phyloP scores from a whole-genome alignment of 257 asterid genomes.

The Plantago elongata region DNA sequence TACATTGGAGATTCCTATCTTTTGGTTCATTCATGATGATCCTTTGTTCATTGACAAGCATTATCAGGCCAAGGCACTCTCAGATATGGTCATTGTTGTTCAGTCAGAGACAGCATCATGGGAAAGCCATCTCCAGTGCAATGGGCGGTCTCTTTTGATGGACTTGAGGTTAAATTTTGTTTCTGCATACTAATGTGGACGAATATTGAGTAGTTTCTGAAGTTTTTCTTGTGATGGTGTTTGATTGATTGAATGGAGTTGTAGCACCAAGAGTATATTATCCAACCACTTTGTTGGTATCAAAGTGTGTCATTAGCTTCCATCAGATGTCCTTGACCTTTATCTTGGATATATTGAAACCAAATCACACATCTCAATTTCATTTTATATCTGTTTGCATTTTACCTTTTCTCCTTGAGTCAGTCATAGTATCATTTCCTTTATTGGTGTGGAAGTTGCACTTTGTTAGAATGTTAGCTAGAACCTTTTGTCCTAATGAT shows the following conservation, averaged over 20 bases:
- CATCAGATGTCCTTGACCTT: neutral
- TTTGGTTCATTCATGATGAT: slow-evolving; percentile 90
- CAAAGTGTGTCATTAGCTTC: neutral
- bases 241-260: slow-evolving; percentile 10
- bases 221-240: slow-evolving; percentile 14
- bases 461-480: neutral
- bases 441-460: slow-evolving; percentile 11
- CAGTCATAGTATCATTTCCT: slow-evolving; percentile 5
- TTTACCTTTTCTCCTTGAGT: neutral
- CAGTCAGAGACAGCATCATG: slow-evolving; percentile 93
- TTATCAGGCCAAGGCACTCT: slow-evolving; percentile 90
- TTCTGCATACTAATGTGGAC: slow-evolving; percentile 15
- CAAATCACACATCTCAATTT: neutral
- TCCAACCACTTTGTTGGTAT: neutral
- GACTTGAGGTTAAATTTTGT: slow-evolving; percentile 70
- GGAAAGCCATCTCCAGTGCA: slow-evolving; percentile 99
- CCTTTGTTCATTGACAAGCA: slow-evolving; percentile 90
- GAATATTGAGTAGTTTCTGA: slow-evolving; percentile 6
- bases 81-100: slow-evolving; percentile 96
- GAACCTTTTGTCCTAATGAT: neutral
- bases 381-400: neutral
- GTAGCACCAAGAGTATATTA: slow-evolving; percentile 1
- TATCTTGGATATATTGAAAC: neutral
- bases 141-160: slow-evolving; percentile 74
- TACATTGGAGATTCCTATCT: slow-evolving; percentile 84